A percentile compares a stretch with the other conserved stretches of the same genome.
phyloP scores from a whole-genome alignment of 768 basidiomycete genomes.

The Dictyophora rubrovolvata region DNA sequence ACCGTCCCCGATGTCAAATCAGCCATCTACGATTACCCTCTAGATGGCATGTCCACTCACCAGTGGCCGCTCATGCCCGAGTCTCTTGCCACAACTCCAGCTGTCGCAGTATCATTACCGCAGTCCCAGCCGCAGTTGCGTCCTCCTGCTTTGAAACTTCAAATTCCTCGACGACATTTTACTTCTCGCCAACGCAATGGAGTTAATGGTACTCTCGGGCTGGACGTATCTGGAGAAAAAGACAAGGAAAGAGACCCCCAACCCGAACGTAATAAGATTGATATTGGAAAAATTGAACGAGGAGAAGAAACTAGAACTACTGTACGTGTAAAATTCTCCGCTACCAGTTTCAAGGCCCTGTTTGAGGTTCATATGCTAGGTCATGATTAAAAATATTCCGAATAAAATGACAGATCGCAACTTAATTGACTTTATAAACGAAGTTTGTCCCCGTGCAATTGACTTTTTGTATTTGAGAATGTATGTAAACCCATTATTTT shows the following conservation, averaged over 20 bases:
- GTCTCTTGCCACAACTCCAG: neutral
- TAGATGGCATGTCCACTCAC: neutral
- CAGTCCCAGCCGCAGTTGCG: neutral
- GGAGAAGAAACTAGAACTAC: conserved; percentile 66
- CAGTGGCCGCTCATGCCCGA: neutral
- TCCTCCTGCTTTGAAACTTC: neutral
- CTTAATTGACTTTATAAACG: conserved; percentile 52
- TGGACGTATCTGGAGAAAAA: neutral
- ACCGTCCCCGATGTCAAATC: neutral
- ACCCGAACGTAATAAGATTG: conserved; percentile 40
- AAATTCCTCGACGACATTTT: neutral
- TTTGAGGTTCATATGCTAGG: too few relatives aligned
- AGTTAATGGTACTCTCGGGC: neutral
- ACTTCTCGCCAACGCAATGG: neutral
- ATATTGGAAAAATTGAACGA: conserved; percentile 61
- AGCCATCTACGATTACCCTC: neutral
- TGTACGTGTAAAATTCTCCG: conserved; percentile 11
- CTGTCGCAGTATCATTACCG: neutral
- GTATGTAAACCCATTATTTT: conserved; percentile 43
- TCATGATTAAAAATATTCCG: conserved; percentile 89
- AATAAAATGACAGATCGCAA: conserved; percentile 83
- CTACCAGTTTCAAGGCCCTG: too few relatives aligned
- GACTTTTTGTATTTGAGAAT: conserved; percentile 85
- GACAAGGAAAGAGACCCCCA: neutral
- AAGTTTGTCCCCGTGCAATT: conserved; percentile 64